A percentile compares a stretch with the other conserved stretches of the same genome.
Evolutionary conservation across 108 stramenopile genomes (phyloP).

Genomic region (Conticribra weissflogii): DNA sequence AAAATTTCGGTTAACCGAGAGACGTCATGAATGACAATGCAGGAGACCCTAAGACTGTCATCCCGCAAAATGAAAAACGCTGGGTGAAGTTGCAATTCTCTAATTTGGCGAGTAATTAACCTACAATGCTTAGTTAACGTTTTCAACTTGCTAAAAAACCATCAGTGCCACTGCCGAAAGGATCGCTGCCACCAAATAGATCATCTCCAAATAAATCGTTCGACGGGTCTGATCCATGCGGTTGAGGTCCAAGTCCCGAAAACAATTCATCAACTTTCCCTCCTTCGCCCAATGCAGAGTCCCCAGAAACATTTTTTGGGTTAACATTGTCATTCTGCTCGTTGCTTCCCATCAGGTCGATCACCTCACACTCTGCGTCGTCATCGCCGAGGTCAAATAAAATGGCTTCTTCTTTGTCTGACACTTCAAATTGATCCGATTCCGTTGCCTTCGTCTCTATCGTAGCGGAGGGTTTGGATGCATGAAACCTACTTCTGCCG

Average conservation of each 20-base stretch:
- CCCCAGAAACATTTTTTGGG: too few relatives aligned
- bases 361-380: not conserved
- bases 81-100: too few relatives aligned
- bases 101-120: too few relatives aligned
- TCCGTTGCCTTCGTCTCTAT: not conserved
- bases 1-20: too few relatives aligned
- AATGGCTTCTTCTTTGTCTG: not conserved
- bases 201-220: conserved; percentile 27
- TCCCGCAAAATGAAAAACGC: too few relatives aligned
- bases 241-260: conserved; percentile 10
- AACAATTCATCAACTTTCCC: conserved; percentile 1
- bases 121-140: not conserved
- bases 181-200: not conserved
- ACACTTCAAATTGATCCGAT: not conserved
- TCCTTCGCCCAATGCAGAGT: not conserved
- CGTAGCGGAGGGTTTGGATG: not conserved
- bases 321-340: too few relatives aligned
- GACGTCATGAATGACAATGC: too few relatives aligned
- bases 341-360: not conserved
- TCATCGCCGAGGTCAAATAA: not conserved
- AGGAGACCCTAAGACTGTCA: too few relatives aligned
- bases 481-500: not conserved
- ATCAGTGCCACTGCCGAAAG: not conserved
- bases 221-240: conserved; percentile 10
- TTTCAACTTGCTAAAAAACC: not conserved